Evolutionary conservation across 192 early-diverging fungal genomes (phyloP), one percentile per base, ranked within the genome.

Genomic region (Backusella morwellensis): DNA sequence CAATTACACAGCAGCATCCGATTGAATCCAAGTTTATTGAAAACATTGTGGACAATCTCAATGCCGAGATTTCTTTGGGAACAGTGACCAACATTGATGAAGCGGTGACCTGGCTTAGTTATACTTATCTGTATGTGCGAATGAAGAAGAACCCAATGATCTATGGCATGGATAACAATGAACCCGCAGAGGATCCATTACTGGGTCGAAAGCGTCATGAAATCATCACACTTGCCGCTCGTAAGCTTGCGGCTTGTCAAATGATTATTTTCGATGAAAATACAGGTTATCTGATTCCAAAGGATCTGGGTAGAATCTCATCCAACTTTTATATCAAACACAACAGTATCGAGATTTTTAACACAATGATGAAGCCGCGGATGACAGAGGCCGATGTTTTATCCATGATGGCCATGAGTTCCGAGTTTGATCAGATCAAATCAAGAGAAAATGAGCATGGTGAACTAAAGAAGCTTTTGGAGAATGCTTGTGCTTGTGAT

Each of bases 311-410:
- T 7, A 90, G 98, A 67, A 98, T 95, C 34, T 91, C 96, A 9
- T 96, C 95, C 71, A 88, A 93, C 66, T 99, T 92, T 84, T 99
- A 99, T 84, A 92, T 99, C 76, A 90, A 88, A 9, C 91, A 94
- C 74, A 89, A 88, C 50, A 97, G 91, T 78, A 91, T 99, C 66
- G 97, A 95, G 80, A 89, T 89, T 0, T 96, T 97, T 82, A 98
- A 98, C 84, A 83, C 85, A 34, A 77, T 88, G 74, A 93, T 99
- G 92, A 91, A 93, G 35, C 90, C 95, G 26, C 84, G 85, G 3
- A 98, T 98, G 96, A 93, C 94, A 23, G 97, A 98, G 77, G 97
- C 96, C 19, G 97, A 99, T 81, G 92, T 93, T 2, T 83, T 99
- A 52, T 86, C 93, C 6, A 90, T 98, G 93, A 85, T 99, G 47